phyloP scores from a whole-genome alignment of 371 early-diverging fungal genomes.

The Dichotomocladium elegans region DNA sequence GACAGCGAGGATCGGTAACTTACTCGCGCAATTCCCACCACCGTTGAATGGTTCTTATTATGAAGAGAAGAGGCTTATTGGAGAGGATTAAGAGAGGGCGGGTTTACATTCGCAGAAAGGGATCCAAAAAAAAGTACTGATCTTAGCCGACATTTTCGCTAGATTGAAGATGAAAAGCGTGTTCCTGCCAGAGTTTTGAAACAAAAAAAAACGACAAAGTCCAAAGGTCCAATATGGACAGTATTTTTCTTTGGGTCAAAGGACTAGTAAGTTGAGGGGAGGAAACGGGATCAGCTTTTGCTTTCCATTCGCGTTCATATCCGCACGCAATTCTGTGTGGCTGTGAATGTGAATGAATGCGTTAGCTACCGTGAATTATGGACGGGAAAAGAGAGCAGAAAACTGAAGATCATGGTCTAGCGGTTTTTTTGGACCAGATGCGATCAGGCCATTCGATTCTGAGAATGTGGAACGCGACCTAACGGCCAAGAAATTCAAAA shows the following conservation, averaged over 20 bases:
- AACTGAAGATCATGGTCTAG: slow-evolving; percentile 14
- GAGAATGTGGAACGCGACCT: slow-evolving; percentile 41
- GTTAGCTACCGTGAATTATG: too few relatives aligned
- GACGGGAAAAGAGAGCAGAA: background rate
- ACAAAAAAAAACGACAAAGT: slow-evolving; percentile 44
- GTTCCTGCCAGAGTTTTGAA: slow-evolving; percentile 53
- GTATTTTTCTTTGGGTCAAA: slow-evolving; percentile 70
- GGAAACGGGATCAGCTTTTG: too few relatives aligned
- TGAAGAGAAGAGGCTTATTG: too few relatives aligned
- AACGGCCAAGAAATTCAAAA: slow-evolving; percentile 49
- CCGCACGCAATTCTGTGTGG: too few relatives aligned
- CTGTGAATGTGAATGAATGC: too few relatives aligned
- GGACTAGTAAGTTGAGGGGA: slow-evolving; percentile 78
- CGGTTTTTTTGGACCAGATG: slow-evolving; percentile 49
- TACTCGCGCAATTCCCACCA: too few relatives aligned
- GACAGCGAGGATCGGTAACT: too few relatives aligned
- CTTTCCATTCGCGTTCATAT: too few relatives aligned
- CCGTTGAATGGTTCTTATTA: too few relatives aligned
- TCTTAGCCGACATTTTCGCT: slow-evolving; percentile 6
- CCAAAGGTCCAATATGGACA: slow-evolving; percentile 49
- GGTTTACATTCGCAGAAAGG: too few relatives aligned
- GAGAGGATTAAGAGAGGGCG: too few relatives aligned
- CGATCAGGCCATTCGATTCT: slow-evolving; percentile 41
- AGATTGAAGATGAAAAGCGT: slow-evolving; percentile 56
- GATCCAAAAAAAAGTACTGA: too few relatives aligned